Percentiles rank a stretch among this genome's conserved stretches.
phyloP scores from a whole-genome alignment of 345 rosid genomes.

The Rubroshorea leprosula region DNA sequence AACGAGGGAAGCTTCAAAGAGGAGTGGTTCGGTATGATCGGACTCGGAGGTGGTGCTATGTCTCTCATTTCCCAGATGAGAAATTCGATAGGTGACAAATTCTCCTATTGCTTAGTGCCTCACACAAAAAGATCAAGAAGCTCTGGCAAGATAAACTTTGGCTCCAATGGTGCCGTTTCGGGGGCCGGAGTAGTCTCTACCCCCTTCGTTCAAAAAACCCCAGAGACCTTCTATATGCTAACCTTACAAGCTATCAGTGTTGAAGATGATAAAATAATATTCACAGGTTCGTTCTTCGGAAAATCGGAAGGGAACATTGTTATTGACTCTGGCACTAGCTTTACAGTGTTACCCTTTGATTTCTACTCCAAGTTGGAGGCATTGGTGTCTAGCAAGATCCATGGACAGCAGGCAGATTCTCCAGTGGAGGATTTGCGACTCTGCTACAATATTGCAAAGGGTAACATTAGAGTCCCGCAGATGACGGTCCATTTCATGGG shows the following conservation, averaged over 20 bases:
- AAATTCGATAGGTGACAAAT: slow-evolving; percentile 32
- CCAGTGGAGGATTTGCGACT: too few relatives aligned
- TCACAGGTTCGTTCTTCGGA: slow-evolving; percentile 18
- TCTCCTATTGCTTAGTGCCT: slow-evolving; percentile 61
- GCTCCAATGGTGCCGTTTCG: slow-evolving; percentile 36
- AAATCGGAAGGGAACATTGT: slow-evolving; percentile 39
- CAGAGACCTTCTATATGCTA: slow-evolving; percentile 36
- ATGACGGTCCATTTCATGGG: too few relatives aligned
- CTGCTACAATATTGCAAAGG: too few relatives aligned
- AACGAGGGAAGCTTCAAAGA: slow-evolving; percentile 33
- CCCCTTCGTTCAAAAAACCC: slow-evolving; percentile 31
- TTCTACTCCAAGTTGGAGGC: too few relatives aligned
- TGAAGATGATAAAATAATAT: slow-evolving; percentile 25
- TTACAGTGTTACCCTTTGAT: slow-evolving; percentile 33
- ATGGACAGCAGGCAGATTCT: too few relatives aligned
- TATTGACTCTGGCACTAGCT: slow-evolving; percentile 57
- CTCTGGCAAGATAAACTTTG: slow-evolving; percentile 47
- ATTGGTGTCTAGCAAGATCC: too few relatives aligned
- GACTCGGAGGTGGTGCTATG: slow-evolving; percentile 48
- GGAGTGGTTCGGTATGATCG: slow-evolving; percentile 46
- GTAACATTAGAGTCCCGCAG: too few relatives aligned
- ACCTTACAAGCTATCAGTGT: slow-evolving; percentile 45
- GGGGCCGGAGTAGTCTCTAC: slow-evolving; percentile 36
- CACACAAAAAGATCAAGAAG: neutral
- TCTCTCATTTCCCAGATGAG: slow-evolving; percentile 48